Evolutionary conservation across 805 yeast genomes (phyloP).

Genomic region (Komagataella pastoris): DNA sequence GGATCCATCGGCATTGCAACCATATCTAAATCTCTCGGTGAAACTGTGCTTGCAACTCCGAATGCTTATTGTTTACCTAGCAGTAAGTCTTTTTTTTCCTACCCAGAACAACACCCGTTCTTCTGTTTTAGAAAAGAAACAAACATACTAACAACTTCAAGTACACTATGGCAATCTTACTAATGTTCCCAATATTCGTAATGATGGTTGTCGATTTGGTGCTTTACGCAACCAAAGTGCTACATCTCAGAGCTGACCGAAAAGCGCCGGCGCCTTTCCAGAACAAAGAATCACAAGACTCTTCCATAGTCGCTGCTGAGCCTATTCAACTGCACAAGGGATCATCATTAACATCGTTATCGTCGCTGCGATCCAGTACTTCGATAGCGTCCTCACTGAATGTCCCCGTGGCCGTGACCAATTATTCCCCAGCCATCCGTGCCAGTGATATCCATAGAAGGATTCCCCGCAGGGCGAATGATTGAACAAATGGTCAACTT

Average conservation of each 20-base stretch:
- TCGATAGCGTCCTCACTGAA: not conserved
- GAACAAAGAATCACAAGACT: not conserved
- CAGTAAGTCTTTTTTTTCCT: not conserved
- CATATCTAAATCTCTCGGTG: not conserved
- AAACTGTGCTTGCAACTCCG: not conserved
- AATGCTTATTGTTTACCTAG: not conserved
- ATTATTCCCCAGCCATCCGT: not conserved
- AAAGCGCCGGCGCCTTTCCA: not conserved
- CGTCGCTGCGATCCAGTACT: not conserved
- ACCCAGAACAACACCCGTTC: not conserved
- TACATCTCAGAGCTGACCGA: not conserved
- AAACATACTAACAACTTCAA: not conserved
- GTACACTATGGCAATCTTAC: not conserved
- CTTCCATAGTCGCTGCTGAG: not conserved
- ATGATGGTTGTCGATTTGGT: not conserved
- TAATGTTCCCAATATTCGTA: not conserved
- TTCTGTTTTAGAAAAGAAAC: not conserved
- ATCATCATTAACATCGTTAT: not conserved
- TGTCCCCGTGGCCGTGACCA: not conserved
- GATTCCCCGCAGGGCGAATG: not conserved
- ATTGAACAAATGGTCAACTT: not conserved
- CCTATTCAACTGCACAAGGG: not conserved
- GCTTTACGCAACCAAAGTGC: not conserved
- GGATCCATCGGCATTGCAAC: not conserved
- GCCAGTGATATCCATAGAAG: not conserved